Evolutionary conservation across 345 rosid genomes (phyloP), one percentile per base, ranked within the genome.

Genomic region (Linum lewisii): DNA sequence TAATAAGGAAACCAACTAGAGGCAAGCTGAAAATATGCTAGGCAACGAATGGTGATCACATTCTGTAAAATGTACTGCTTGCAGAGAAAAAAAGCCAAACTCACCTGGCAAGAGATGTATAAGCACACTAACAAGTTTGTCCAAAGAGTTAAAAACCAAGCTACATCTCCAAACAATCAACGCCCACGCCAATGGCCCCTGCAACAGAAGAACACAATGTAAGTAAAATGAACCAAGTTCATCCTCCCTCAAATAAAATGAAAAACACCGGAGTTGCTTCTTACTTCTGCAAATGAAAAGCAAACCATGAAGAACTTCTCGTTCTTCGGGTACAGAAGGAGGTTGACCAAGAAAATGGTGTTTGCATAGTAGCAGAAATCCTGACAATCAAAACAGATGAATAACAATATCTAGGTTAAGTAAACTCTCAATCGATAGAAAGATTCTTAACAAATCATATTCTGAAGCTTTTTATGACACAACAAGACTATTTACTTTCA

Each of bases 131-230:
- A 92, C 86, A 76, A 88, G 67, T 83, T 92, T 92, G 75, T 92
- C 98, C 2, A 65, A 66, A n/a, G 95, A 92, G 67, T 91, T 92
- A 74, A 92, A 92, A 70, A 92, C 98, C 84, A 92, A 73, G 74
- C 98, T 92, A 66, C 96, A 88, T 59, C 96, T 88, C 98, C 98
- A 92, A 42, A 92, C 88, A 58, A 92, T 86, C 57, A 92, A 65
- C 15, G 98, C 98, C 98, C 96, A 92, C 7, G 93, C 98, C 68
- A 92, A 70, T 18, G 98, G 98, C 60, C 98, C 98, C 98, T 92
- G 50, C 59, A 73, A 54, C 21, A 65, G 66, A 61, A 77, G 59
- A 54, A 57, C 65, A 8, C 67, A 24, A 16, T 19, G 14, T 63
- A 19, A 32, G 64, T 26, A 64, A 56, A 54, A 53, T 29, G 37